Evolutionary conservation across 2,329 filamentous ascomycete genomes (phyloP).

Genomic region (Colletotrichum lindemuthianum): DNA sequence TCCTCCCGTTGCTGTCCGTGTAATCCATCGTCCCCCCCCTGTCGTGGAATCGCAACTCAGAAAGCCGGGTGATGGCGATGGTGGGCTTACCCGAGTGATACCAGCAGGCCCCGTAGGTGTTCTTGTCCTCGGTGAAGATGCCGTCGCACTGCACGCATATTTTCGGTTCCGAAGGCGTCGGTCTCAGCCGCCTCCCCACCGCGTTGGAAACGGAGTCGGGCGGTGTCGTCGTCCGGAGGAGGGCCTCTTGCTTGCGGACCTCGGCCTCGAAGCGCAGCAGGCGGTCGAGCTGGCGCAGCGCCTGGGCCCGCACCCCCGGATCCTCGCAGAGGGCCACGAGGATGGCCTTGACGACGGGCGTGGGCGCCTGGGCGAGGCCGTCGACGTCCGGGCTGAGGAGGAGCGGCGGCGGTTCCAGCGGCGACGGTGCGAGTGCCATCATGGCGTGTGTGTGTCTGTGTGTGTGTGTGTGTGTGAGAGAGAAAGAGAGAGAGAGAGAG

Average conservation of each 20-base stretch:
- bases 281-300: conserved; percentile 33
- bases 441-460: not conserved
- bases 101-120: conserved; percentile 29
- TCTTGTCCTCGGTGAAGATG: conserved; percentile 36
- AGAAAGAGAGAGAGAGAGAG: too few species aligned
- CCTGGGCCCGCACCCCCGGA: conserved; percentile 20
- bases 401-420: conserved; percentile 17
- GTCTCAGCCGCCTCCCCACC: conserved; percentile 25
- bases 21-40: not conserved
- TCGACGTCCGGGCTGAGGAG: conserved; percentile 29
- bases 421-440: conserved; percentile 22
- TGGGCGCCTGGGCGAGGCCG: conserved; percentile 32
- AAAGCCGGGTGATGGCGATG: not conserved
- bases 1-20: not conserved
- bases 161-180: conserved; percentile 22
- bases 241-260: conserved; percentile 7
- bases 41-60: not conserved
- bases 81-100: conserved; percentile 35
- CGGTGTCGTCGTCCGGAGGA: not conserved
- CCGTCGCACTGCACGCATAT: conserved; percentile 36
- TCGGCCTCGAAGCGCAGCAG: conserved; percentile 31
- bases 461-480: too few species aligned
- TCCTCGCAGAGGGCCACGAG: conserved; percentile 36
- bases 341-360: conserved; percentile 30
- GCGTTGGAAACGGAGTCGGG: conserved; percentile 11